A percentile compares a stretch with the other conserved stretches of the same genome.
Evolutionary conservation across 495 filamentous ascomycete genomes (phyloP).

Genomic region (Podospora tetraspora): DNA sequence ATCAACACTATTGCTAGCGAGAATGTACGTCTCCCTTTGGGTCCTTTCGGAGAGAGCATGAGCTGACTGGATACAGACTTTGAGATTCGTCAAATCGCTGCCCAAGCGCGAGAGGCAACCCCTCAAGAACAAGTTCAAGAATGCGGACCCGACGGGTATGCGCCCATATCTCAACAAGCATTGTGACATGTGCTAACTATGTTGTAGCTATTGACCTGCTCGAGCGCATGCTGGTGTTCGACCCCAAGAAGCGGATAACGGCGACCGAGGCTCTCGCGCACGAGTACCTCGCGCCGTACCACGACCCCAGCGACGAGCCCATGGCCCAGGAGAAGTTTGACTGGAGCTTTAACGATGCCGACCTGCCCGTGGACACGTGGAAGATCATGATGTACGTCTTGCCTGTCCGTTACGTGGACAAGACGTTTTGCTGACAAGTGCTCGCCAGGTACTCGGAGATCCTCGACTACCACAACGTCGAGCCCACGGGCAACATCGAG

Average conservation of each 20-base stretch:
- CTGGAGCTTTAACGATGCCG: constrained; percentile 99
- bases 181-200: constrained; percentile 4
- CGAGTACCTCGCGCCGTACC: constrained; percentile 92
- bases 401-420: background rate
- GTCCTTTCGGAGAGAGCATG: background rate
- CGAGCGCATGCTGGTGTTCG: constrained; percentile 96
- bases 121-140: constrained; percentile 87
- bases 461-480: constrained; percentile 96
- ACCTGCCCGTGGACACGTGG: constrained; percentile 98
- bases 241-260: constrained; percentile 84
- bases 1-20: constrained; percentile 98
- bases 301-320: constrained; percentile 94
- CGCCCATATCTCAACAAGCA: background rate
- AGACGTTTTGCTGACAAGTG: constrained; percentile 2
- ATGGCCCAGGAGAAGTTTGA: constrained; percentile 97
- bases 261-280: constrained; percentile 81
- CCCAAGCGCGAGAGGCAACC: constrained; percentile 93
- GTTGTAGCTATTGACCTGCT: constrained; percentile 82
- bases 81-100: constrained; percentile 95
- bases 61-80: constrained; percentile 54
- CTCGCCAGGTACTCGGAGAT: constrained; percentile 91
- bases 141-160: constrained; percentile 85
- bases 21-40: constrained; percentile 59
- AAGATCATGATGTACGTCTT: constrained; percentile 96
- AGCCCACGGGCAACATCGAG: constrained; percentile 45